Conservation (phyloP, 2,329 filamentous ascomycete genomes). For the Aspergillus hortae region DNA sequence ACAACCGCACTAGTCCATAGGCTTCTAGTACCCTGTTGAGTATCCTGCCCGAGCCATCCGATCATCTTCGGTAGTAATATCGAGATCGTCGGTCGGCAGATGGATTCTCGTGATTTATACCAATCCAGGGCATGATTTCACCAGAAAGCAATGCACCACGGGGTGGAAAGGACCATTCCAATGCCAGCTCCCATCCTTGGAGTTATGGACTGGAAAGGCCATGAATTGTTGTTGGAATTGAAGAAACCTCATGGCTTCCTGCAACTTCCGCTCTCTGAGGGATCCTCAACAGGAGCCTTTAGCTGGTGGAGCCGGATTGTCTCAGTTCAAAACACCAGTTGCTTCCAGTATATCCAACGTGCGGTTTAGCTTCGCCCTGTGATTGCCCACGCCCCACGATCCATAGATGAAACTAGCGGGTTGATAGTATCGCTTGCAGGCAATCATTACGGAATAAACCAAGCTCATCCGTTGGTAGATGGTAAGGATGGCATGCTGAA, state of each 20-base stretch:
- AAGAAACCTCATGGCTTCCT: background rate
- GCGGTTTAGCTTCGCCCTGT: background rate
- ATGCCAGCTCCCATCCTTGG: too few relatives aligned
- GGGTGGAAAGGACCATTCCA: too few relatives aligned
- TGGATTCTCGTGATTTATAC: too few relatives aligned
- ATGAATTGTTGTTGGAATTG: too few relatives aligned
- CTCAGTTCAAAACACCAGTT: slow-evolving; percentile 10
- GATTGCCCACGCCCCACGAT: background rate
- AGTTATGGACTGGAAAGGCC: too few relatives aligned
- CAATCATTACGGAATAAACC: background rate
- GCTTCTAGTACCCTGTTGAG: background rate
- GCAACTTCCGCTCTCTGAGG: background rate
- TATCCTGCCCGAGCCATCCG: too few relatives aligned
- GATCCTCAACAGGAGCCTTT: background rate
- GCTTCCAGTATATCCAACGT: background rate
- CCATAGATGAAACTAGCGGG: background rate
- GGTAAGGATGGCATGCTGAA: background rate
- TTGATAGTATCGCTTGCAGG: background rate
- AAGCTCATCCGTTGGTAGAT: background rate
- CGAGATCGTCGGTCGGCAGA: too few relatives aligned
- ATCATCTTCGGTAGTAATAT: too few relatives aligned
- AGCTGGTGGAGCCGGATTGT: slow-evolving; percentile 7
- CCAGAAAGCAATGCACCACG: too few relatives aligned
- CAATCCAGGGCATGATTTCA: too few relatives aligned
- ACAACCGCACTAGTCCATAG: background rate